These are phyloP conservation scores for Lithospermum erythrorhizon DNA, from an alignment of 257 asterid species.

Conservation along the genomic window DNA sequence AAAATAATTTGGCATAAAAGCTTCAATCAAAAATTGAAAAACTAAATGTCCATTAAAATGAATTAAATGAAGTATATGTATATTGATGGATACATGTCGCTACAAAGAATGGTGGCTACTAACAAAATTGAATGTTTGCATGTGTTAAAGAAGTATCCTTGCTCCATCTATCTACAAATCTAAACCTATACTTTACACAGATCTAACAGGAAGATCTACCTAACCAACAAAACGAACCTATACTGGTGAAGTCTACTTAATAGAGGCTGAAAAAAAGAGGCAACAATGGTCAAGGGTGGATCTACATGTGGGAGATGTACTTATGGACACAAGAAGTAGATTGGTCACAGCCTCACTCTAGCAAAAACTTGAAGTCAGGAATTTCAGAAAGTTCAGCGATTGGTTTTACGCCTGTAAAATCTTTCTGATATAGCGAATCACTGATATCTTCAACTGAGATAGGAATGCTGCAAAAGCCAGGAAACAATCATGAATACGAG, in stretches of 20 bases:
- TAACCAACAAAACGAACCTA: too few species aligned
- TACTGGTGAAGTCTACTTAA: neutral
- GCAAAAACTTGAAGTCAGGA: conserved; percentile 64
- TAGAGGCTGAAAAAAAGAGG: too few species aligned
- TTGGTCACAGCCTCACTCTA: conserved; percentile 26
- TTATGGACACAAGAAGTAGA: neutral
- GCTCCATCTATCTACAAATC: neutral
- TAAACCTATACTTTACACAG: neutral
- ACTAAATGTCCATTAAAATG: too few species aligned
- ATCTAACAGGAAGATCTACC: neutral
- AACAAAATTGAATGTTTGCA: neutral
- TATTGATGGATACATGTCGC: neutral
- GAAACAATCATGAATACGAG: neutral
- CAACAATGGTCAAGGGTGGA: too few species aligned
- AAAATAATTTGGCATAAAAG: too few species aligned
- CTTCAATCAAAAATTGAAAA: too few species aligned
- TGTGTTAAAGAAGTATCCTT: neutral
- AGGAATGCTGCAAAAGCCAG: conserved; percentile 44
- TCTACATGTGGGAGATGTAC: neutral
- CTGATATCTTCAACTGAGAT: conserved; percentile 53
- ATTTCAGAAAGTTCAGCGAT: conserved; percentile 50
- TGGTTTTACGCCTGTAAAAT: conserved; percentile 66
- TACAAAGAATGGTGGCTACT: neutral
- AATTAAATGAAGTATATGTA: too few species aligned
- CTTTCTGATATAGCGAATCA: conserved; percentile 36